Evolutionary conservation across 129 eudicot species (phyloP).

Genomic region (Artemisia argyi): DNA sequence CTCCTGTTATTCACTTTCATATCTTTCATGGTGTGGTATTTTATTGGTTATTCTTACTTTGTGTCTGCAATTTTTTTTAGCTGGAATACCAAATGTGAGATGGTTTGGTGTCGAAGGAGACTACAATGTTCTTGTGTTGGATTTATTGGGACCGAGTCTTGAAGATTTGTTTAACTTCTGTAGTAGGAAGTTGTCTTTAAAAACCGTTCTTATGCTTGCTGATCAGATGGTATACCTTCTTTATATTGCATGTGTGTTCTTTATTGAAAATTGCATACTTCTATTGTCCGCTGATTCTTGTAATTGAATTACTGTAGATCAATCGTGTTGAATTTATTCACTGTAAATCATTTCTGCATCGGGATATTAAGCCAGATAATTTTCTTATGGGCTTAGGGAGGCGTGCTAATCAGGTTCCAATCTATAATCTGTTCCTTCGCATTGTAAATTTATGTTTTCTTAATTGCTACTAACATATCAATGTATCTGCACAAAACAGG

Average conservation of each 20-base stretch:
- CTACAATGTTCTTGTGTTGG: slow-evolving; percentile 96
- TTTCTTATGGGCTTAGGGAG: slow-evolving; percentile 99
- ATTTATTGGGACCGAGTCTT: slow-evolving; percentile 95
- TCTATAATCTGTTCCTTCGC: slow-evolving; percentile 1
- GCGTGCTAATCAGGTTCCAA: slow-evolving; percentile 90
- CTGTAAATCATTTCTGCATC: slow-evolving; percentile 86
- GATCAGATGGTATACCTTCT: slow-evolving; percentile 85
- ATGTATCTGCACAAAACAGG: slow-evolving; percentile 43
- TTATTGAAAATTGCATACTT: neutral
- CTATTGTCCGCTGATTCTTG: neutral
- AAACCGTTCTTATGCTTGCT: slow-evolving; percentile 99
- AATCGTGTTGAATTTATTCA: slow-evolving; percentile 91
- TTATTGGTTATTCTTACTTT: slow-evolving; percentile 21
- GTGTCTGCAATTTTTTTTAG: slow-evolving; percentile 45
- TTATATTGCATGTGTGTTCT: neutral
- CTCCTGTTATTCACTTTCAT: slow-evolving; percentile 1
- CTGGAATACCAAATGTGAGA: slow-evolving; percentile 91
- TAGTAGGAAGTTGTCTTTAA: slow-evolving; percentile 87
- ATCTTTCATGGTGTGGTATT: neutral
- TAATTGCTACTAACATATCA: neutral
- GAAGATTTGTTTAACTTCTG: slow-evolving; percentile 96
- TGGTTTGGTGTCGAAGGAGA: slow-evolving; percentile 99
- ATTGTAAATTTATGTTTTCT: slow-evolving; percentile 7
- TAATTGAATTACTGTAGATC: slow-evolving; percentile 47
- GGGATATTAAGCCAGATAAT: slow-evolving; percentile 98